Evolutionary conservation across 495 filamentous ascomycete genomes (phyloP).

Genomic region (Penicillium egyptiacum): DNA sequence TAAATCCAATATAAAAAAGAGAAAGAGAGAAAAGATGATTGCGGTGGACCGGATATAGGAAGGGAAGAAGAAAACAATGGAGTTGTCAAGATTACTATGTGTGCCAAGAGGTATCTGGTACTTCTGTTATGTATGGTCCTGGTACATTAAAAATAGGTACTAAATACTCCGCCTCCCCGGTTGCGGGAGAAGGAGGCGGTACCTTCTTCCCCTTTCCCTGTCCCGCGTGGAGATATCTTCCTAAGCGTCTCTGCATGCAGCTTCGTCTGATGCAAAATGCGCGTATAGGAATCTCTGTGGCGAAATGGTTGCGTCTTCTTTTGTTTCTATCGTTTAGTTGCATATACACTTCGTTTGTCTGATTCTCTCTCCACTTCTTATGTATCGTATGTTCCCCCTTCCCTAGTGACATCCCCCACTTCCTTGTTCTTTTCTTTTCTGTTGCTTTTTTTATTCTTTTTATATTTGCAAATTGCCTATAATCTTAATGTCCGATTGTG

Average conservation of each 20-base stretch:
- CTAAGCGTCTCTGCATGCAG: constrained; percentile 16
- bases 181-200: constrained; percentile 5
- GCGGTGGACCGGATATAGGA: neutral
- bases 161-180: neutral
- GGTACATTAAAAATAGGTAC: neutral
- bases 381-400: constrained; percentile 12
- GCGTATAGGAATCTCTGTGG: neutral
- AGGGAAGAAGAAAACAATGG: constrained; percentile 13
- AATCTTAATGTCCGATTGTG: constrained; percentile 14
- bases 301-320: constrained; percentile 6
- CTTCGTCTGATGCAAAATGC: neutral
- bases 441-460: constrained; percentile 8
- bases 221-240: neutral
- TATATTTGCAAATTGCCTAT: constrained; percentile 13
- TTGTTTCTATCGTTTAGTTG: constrained; percentile 11
- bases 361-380: constrained; percentile 5
- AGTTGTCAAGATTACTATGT: constrained; percentile 6
- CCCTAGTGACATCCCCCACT: neutral
- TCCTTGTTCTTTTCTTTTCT: constrained; percentile 1
- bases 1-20: neutral
- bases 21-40: constrained; percentile 5
- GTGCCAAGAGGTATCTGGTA: constrained; percentile 6
- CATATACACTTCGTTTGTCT: constrained; percentile 7
- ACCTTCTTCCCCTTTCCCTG: neutral
- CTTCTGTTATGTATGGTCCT: neutral